These are phyloP conservation scores for Alternaria panax DNA, from an alignment of 2,329 filamentous ascomycete genomes.

Conservation along the genomic window DNA sequence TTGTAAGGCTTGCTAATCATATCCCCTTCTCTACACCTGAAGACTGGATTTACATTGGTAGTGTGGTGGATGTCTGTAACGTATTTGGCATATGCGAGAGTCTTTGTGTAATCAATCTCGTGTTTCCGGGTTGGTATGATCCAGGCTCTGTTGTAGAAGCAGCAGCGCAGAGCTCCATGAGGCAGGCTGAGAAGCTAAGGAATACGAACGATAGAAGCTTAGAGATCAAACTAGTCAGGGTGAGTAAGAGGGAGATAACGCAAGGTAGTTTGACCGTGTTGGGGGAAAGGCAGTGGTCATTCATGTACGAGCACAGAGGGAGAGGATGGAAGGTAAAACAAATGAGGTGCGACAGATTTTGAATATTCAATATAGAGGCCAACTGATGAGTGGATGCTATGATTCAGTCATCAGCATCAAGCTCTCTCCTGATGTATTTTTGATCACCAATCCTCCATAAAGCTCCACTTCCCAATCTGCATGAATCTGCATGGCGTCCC, in stretches of 20 bases:
- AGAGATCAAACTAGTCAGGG: not conserved
- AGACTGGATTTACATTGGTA: not conserved
- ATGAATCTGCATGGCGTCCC: not conserved
- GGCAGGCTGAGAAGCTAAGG: not conserved
- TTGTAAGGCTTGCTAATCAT: not conserved
- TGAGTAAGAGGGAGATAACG: not conserved
- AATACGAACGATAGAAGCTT: not conserved
- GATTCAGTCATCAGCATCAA: not conserved
- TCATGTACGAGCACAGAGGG: not conserved
- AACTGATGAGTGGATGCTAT: not conserved
- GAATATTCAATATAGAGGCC: not conserved
- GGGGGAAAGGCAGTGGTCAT: not conserved
- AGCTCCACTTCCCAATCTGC: not conserved
- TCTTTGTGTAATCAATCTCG: not conserved
- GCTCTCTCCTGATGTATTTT: not conserved
- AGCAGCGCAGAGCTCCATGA: not conserved
- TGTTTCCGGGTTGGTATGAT: not conserved
- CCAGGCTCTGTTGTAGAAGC: not conserved
- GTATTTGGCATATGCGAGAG: not conserved
- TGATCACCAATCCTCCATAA: not conserved
- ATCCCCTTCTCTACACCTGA: not conserved
- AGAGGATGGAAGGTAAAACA: not conserved
- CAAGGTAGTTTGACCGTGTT: no score
- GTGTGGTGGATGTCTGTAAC: not conserved
- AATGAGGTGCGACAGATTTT: not conserved